Conservation (phyloP, 108 stramenopile genomes). For the Skeletonema grethae region DNA sequence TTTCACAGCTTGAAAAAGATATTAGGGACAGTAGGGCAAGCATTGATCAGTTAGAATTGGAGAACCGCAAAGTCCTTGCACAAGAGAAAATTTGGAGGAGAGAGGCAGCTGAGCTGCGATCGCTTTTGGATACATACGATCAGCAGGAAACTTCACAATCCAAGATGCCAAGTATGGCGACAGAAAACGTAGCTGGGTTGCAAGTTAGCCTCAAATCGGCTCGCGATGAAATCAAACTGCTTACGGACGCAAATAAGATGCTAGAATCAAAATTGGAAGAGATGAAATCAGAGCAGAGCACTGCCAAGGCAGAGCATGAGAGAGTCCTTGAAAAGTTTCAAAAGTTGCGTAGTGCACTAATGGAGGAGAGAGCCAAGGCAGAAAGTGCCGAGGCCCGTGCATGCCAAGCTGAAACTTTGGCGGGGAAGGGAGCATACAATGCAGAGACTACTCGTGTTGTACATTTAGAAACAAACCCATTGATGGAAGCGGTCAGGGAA, state of each 20-base stretch:
- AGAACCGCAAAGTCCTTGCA: conserved; percentile 48
- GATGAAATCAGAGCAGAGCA: conserved; percentile 34
- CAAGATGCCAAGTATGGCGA: conserved; percentile 13
- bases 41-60: conserved; percentile 36
- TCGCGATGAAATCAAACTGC: conserved; percentile 55
- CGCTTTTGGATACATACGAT: conserved; percentile 71
- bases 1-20: conserved; percentile 45
- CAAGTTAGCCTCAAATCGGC: conserved; percentile 55
- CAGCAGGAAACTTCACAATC: conserved; percentile 20
- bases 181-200: conserved; percentile 24
- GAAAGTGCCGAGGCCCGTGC: conserved; percentile 71
- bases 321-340: conserved; percentile 78
- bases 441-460: conserved; percentile 72
- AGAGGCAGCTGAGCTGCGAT: conserved; percentile 68
- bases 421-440: conserved; percentile 90
- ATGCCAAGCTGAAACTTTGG: conserved; percentile 68
- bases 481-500: conserved; percentile 63
- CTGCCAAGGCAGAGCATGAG: conserved; percentile 50
- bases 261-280: conserved; percentile 36
- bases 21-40: conserved; percentile 25
- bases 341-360: conserved; percentile 72
- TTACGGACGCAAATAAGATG: conserved; percentile 40
- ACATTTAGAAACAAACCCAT: conserved; percentile 78
- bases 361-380: conserved; percentile 77
- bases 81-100: conserved; percentile 73